phyloP scores from a whole-genome alignment of 805 yeast genomes.

The Debaryomyces hansenii region DNA sequence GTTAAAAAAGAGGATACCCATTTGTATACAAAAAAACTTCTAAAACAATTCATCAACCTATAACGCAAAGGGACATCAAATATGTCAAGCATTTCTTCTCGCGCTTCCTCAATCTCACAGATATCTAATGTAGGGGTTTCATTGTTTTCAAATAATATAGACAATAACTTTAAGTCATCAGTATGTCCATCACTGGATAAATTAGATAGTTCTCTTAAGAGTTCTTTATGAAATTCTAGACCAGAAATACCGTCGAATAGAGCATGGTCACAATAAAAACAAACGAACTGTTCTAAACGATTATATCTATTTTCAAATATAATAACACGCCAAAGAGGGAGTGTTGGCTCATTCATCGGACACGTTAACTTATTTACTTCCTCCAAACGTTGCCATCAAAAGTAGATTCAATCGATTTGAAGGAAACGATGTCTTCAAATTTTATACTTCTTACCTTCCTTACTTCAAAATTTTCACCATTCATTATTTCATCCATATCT shows the following conservation, averaged over 20 bases:
- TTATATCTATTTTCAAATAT: conserved; percentile 10
- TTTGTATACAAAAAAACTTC: conserved; percentile 1
- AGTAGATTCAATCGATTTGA: conserved; percentile 5
- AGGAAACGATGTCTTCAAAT: conserved; percentile 21
- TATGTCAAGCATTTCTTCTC: conserved; percentile 5
- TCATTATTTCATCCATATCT: conserved; percentile 4
- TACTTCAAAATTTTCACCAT: conserved; percentile 12
- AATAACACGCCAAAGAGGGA: conserved; percentile 23
- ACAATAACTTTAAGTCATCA: not conserved
- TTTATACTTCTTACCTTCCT: conserved; percentile 15
- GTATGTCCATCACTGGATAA: conserved; percentile 8
- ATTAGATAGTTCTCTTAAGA: conserved; percentile 13
- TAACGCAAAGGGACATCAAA: conserved; percentile 5
- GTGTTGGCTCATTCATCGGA: conserved; percentile 5
- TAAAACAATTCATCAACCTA: conserved; percentile 1
- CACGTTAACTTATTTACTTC: conserved; percentile 3
- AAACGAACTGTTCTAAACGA: conserved; percentile 12
- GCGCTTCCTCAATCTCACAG: conserved; percentile 8
- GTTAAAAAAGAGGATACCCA: not conserved
- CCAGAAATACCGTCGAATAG: conserved; percentile 36
- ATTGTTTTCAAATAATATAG: conserved; percentile 8
- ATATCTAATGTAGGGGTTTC: conserved; percentile 2
- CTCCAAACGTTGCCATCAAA: conserved; percentile 14
- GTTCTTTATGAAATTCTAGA: conserved; percentile 24
- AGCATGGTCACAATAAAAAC: conserved; percentile 27